Evolutionary conservation across 2,329 filamentous ascomycete genomes (phyloP).

Genomic region (Trichoderma atrobrunneum): DNA sequence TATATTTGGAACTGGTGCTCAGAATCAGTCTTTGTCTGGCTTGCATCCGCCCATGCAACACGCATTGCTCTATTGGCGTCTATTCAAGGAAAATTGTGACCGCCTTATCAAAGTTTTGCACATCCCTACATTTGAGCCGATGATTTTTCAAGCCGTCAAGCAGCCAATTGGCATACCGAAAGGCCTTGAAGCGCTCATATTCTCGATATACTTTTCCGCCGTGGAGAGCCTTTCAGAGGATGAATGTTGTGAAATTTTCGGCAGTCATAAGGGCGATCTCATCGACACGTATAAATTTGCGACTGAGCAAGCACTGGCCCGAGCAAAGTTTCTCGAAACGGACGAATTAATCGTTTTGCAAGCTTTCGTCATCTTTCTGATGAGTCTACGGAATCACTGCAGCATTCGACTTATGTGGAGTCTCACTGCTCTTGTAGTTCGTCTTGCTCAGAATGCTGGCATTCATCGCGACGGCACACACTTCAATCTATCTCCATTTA

Average conservation of each 20-base stretch:
- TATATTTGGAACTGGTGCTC: not conserved
- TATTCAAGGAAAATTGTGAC: not conserved
- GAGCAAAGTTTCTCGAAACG: not conserved
- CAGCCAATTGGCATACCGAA: not conserved
- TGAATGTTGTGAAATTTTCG: not conserved
- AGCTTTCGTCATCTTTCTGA: not conserved
- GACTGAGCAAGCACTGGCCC: not conserved
- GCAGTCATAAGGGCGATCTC: not conserved
- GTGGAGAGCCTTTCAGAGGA: not conserved
- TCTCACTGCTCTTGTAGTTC: not conserved
- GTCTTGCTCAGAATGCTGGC: not conserved
- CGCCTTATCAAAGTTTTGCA: not conserved
- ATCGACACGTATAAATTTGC: not conserved
- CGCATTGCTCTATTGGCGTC: not conserved
- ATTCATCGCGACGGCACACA: not conserved
- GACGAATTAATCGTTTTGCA: not conserved
- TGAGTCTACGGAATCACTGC: not conserved
- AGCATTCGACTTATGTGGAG: not conserved
- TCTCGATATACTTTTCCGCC: not conserved
- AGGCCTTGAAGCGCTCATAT: not conserved
- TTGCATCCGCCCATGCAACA: not conserved
- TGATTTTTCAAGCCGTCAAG: not conserved
- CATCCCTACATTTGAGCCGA: not conserved
- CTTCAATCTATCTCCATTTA: not conserved
- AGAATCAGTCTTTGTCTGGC: not conserved